A percentile compares a stretch with the other conserved stretches of the same genome.
Evolutionary conservation across 139 green algal species (phyloP).

Genomic region (Chlorella sp.): DNA sequence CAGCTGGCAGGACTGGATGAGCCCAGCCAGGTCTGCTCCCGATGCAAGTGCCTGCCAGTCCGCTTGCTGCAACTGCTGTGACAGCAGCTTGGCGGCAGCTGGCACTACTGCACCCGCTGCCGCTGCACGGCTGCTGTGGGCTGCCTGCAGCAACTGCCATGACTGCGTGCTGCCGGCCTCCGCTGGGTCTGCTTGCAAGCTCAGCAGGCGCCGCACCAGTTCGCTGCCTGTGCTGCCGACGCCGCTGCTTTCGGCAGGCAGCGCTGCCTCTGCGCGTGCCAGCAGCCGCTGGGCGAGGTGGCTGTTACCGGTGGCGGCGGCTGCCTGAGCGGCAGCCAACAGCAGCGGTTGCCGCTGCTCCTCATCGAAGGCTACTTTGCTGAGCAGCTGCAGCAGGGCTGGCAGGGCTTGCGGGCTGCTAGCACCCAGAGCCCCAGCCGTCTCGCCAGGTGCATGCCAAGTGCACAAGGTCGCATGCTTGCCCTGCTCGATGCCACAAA

Average conservation of each 20-base stretch:
- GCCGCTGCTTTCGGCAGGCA: background rate
- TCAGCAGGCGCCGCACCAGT: background rate
- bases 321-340: background rate
- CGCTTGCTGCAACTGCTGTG: background rate
- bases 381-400: background rate
- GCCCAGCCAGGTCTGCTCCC: too few species aligned
- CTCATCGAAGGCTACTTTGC: background rate
- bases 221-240: background rate
- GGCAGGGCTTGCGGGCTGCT: background rate
- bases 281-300: background rate
- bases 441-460: background rate
- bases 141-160: conserved; percentile 31
- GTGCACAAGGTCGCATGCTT: background rate
- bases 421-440: background rate
- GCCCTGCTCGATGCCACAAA: background rate
- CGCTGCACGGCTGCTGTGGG: background rate
- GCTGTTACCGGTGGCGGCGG: background rate
- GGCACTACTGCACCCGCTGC: background rate
- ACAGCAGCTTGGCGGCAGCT: conserved; percentile 23
- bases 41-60: too few species aligned
- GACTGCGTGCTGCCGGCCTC: background rate
- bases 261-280: background rate
- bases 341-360: background rate
- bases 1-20: background rate
- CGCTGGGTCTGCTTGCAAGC: background rate